These are phyloP conservation scores for Lactarius indigo DNA, from an alignment of 768 basidiomycete genomes.

Conservation along the genomic window DNA sequence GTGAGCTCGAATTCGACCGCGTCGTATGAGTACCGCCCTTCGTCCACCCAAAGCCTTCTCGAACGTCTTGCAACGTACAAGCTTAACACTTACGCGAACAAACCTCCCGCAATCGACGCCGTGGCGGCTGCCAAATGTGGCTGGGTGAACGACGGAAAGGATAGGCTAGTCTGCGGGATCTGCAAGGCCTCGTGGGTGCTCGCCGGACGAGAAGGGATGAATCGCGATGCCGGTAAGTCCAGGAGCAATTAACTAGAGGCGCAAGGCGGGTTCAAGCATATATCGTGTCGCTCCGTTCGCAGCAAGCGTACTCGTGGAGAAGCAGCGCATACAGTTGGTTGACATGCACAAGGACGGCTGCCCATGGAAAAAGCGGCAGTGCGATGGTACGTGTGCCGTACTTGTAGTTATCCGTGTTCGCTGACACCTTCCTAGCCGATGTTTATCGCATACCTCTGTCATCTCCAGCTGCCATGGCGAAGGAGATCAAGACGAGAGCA, in stretches of 20 bases:
- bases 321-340: slow-evolving; percentile 62
- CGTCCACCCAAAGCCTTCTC: slow-evolving; percentile 70
- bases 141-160: slow-evolving; percentile 82
- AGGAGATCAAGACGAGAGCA: slow-evolving; percentile 57
- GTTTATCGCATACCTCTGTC: slow-evolving; percentile 58
- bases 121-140: slow-evolving; percentile 81
- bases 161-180: slow-evolving; percentile 68
- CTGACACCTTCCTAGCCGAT: slow-evolving; percentile 10
- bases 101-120: slow-evolving; percentile 68
- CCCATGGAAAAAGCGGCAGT: slow-evolving; percentile 80
- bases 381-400: slow-evolving; percentile 54
- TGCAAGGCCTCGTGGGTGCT: slow-evolving; percentile 75
- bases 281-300: slow-evolving; percentile 12
- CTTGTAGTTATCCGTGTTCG: background rate
- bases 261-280: background rate
- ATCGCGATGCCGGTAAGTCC: slow-evolving; percentile 70
- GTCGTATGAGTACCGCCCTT: slow-evolving; percentile 69
- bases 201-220: slow-evolving; percentile 65
- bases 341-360: slow-evolving; percentile 77
- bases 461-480: slow-evolving; percentile 58
- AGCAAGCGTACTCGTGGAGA: slow-evolving; percentile 72
- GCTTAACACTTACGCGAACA: slow-evolving; percentile 75
- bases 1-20: slow-evolving; percentile 31
- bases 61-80: slow-evolving; percentile 74
- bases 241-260: slow-evolving; percentile 25